A percentile compares a stretch with the other conserved stretches of the same genome.
These are phyloP conservation scores for Mortierella sp. DNA, from an alignment of 371 early-diverging fungal species.

Conservation along the genomic window DNA sequence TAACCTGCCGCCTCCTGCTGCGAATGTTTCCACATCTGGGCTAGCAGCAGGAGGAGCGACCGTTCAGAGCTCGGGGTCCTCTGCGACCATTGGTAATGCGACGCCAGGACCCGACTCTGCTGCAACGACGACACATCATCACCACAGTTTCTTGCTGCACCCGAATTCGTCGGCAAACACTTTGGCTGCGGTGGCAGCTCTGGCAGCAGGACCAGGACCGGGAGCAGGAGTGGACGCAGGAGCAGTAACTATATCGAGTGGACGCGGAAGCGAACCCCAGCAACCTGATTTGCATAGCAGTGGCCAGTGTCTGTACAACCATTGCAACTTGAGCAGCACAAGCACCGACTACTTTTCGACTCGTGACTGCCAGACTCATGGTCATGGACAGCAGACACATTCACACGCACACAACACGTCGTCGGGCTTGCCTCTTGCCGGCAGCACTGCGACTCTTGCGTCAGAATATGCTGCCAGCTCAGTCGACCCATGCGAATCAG, in stretches of 20 bases:
- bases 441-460: conserved; percentile 23
- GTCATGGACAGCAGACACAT: not conserved
- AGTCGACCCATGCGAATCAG: conserved; percentile 28
- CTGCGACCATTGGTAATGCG: not conserved
- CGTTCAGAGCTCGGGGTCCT: not conserved
- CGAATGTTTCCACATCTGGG: not conserved
- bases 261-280: not conserved
- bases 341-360: conserved; percentile 30
- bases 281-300: not conserved
- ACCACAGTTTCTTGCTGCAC: conserved; percentile 27
- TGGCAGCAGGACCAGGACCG: not conserved
- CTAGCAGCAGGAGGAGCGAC: not conserved
- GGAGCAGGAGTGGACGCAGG: not conserved
- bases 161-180: not conserved
- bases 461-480: conserved; percentile 33
- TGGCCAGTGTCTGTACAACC: conserved; percentile 16
- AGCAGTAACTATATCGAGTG: not conserved
- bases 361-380: not conserved
- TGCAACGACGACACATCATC: not conserved
- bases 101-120: conserved; percentile 7
- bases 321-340: conserved; percentile 17
- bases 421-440: not conserved
- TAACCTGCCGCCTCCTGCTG: not conserved
- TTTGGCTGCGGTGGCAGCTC: not conserved
- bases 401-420: conserved; percentile 12